phyloP scores from a whole-genome alignment of 805 yeast genomes.

The Middelhovenomyces tepae region DNA sequence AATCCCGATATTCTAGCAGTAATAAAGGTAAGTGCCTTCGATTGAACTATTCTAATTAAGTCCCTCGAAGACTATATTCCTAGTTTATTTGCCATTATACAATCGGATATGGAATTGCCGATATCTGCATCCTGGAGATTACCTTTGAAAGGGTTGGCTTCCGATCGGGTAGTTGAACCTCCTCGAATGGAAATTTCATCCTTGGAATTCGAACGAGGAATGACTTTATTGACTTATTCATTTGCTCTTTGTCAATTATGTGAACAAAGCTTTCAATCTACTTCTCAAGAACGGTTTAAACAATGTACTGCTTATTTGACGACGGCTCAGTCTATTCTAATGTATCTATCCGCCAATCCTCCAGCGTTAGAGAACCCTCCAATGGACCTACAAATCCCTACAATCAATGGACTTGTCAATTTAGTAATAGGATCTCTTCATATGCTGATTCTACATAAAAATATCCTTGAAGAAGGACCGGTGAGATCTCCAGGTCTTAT shows the following conservation, averaged over 20 bases:
- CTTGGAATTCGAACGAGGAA: slow-evolving; percentile 18
- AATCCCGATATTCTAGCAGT: slow-evolving; percentile 19
- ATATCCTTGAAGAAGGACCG: slow-evolving; percentile 14
- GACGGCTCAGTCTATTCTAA: slow-evolving; percentile 19
- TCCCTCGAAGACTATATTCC: slow-evolving; percentile 24
- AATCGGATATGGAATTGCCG: slow-evolving; percentile 16
- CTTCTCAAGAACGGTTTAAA: slow-evolving; percentile 14
- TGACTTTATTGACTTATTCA: slow-evolving; percentile 18
- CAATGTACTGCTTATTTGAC: slow-evolving; percentile 22
- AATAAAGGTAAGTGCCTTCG: slow-evolving; percentile 14
- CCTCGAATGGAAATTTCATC: slow-evolving; percentile 9
- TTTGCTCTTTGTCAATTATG: slow-evolving; percentile 14
- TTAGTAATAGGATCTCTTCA: slow-evolving; percentile 24
- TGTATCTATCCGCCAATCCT: slow-evolving; percentile 17
- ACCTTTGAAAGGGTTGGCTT: slow-evolving; percentile 14
- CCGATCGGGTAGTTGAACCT: slow-evolving; percentile 10
- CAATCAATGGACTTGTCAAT: slow-evolving; percentile 17
- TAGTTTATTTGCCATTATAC: slow-evolving; percentile 15
- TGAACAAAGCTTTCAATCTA: slow-evolving; percentile 13
- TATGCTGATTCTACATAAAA: slow-evolving; percentile 20
- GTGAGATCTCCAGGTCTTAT: slow-evolving; percentile 20
- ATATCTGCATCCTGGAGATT: slow-evolving; percentile 21
- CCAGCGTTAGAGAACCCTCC: slow-evolving; percentile 9
- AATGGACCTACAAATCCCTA: slow-evolving; percentile 17
- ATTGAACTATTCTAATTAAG: too few species aligned